These are phyloP conservation scores for Phytomonas sp. DNA, from an alignment of 208 protist genomes.

Conservation along the genomic window DNA sequence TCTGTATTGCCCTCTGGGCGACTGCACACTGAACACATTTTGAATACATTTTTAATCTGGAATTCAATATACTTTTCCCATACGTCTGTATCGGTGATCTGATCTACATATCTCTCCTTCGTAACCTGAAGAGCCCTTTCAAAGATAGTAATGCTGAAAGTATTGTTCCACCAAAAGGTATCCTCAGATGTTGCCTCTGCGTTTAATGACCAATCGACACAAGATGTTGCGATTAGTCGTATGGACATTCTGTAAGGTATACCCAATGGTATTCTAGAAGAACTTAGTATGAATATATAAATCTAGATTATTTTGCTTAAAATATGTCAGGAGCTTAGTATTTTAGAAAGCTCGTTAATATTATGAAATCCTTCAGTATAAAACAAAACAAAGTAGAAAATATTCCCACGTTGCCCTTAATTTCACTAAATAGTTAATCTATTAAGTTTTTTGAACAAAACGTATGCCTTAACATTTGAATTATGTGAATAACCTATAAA, in stretches of 20 bases:
- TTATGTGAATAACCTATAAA: neutral
- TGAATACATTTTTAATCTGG: constrained; percentile 49
- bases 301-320: neutral
- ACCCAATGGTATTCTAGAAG: neutral
- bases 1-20: constrained; percentile 54
- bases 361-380: too few relatives aligned
- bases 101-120: constrained; percentile 12
- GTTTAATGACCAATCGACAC: constrained; percentile 68
- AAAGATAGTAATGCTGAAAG: constrained; percentile 67
- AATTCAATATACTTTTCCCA: constrained; percentile 62
- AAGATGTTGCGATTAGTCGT: constrained; percentile 38
- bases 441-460: neutral
- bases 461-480: neutral
- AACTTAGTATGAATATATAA: constrained; percentile 9
- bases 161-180: constrained; percentile 75
- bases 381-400: neutral
- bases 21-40: constrained; percentile 55
- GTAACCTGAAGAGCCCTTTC: constrained; percentile 31
- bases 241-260: constrained; percentile 11
- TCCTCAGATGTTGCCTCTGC: constrained; percentile 25
- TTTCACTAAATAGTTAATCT: constrained; percentile 11
- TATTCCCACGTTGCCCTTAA: constrained; percentile 10
- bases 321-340: too few relatives aligned
- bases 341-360: too few relatives aligned
- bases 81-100: constrained; percentile 40